Base-by-base conservation (phyloP, 352 stramenopile genomes). In the Pythium angustatum region DNA sequence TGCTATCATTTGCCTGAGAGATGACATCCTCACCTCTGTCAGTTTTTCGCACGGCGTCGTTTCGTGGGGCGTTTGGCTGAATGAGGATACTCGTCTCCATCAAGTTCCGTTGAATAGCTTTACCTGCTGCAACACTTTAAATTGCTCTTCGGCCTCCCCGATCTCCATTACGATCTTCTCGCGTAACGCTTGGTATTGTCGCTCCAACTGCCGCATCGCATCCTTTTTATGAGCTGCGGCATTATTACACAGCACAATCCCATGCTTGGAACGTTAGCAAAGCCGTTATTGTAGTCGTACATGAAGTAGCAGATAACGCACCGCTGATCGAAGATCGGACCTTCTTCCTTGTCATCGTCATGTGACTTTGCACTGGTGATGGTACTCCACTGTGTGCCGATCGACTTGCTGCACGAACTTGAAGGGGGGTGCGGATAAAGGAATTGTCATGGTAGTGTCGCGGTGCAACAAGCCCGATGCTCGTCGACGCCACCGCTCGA, bases 161-260 rank as follows among this genome's bases (percentile, higher is more conserved):
- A 74, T 66, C 40, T 73, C 70, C n/a, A 21, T 41, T 21, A 63
- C 22, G 31, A 77, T 43, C 47, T 62, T 68, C 44, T 77, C 53
- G 11, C 60, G 62, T 65, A 74, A 60, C 49, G 66, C 30, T 14
- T 53, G 41, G 50, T 77, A 72, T 51, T 72, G 61, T 47, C 51
- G 56, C 33, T 74, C 61, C 47, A 77, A 51, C 49, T 69, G 51
- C n/a, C 21, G 27, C 41, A 69, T 36, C 38, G 53, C 55, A 30
- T 65, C 48, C 41, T n/a, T 50, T 55, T 71, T 73, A 38, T 71
- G 58, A 22, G 56, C 70, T 77, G 38, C 12, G 66, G 24, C 21
- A n/a, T n/a, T n/a, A n/a, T n/a, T n/a, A n/a, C n/a, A n/a, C n/a
- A 60, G 49, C 60, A 62, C 15, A 58, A 56, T 62, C 60, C 15